Base-by-base conservation (phyloP, 805 yeast species). In the Ogataea trehalophila region DNA sequence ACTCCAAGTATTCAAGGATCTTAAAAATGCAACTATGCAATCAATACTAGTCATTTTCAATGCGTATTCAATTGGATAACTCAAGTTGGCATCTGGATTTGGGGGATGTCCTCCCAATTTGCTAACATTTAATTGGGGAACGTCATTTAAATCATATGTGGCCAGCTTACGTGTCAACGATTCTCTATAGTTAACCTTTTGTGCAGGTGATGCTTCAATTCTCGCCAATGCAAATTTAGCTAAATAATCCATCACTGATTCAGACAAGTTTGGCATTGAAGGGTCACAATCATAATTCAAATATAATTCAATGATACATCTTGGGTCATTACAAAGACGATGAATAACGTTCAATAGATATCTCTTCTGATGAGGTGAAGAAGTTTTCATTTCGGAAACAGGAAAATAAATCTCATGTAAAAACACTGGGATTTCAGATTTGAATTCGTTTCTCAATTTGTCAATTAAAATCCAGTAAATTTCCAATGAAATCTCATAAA, bases 281-380 rank as follows among this genome's bases (percentile, higher is more conserved):
- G 81, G 71, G 63, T 90, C 96, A 72, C 99, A 94, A 66, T 94
- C 99, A 65, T 94, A 95, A 67, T 94, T 94, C 59, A 94, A 75
- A 62, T 92, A 94, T 49, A 94, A 81, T 68, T 94, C 99, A 49
- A 95, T 88, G 52, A 95, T 71, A 17, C 95, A 84, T 51, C 95
- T 77, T 39, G 98, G 95, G 67, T 92, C 96, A 53, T 81, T 81
- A 62, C 95, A 85, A 36, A 94, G 68, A 55, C 95, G 76, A 57
- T 87, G 86, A 23, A 95, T 75, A n/a, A 92, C 76, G 13, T 85
- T 78, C 50, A 95, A 72, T 53, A 92, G 78, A 59, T 90, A 92
- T 62, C 95, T 77, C 63, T 92, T 90, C 68, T 95, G 99, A 65
- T 92, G 97, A 9, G 91, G 70, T 0, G 97, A 88, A 1, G 97